Percentiles rank a stretch among this genome's conserved stretches.
Conservation (phyloP, 2,329 filamentous ascomycete species). For the Colletotrichum sp. region DNA sequence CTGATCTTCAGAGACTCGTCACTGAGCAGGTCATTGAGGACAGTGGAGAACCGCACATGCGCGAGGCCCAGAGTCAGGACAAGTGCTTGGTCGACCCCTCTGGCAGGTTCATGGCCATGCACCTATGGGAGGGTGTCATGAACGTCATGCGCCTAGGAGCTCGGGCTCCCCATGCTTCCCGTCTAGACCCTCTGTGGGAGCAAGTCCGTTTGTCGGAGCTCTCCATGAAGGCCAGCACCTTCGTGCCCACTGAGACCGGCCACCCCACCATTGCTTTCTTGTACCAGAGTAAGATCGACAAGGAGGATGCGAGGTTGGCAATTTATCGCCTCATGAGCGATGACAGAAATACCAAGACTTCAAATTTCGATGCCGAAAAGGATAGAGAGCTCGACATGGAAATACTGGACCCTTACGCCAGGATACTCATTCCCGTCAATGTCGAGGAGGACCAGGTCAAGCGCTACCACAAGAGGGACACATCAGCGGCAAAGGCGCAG, state of each 20-base stretch:
- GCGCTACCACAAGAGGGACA: constrained; percentile 64
- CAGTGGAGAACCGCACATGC: constrained; percentile 63
- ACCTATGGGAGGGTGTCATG: constrained; percentile 66
- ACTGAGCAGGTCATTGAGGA: constrained; percentile 59
- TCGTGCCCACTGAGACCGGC: constrained; percentile 63
- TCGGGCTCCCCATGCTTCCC: constrained; percentile 48
- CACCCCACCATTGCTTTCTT: constrained; percentile 64
- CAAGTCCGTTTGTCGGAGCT: constrained; percentile 64
- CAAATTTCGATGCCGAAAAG: constrained; percentile 59
- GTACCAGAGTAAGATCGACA: constrained; percentile 59
- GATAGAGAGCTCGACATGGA: constrained; percentile 61
- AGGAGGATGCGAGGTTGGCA: constrained; percentile 59
- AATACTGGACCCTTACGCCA: constrained; percentile 60
- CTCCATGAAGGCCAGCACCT: constrained; percentile 63
- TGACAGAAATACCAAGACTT: constrained; percentile 59
- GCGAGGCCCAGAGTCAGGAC: constrained; percentile 83
- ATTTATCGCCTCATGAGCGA: constrained; percentile 65
- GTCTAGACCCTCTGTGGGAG: constrained; percentile 51
- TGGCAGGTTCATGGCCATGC: constrained; percentile 63
- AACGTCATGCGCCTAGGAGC: constrained; percentile 58
- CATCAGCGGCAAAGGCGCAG: constrained; percentile 58
- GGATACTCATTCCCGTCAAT: constrained; percentile 67
- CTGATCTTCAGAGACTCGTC: constrained; percentile 53
- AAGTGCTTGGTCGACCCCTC: constrained; percentile 85
- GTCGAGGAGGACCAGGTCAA: constrained; percentile 60